Conservation (phyloP, 1,284 basidiomycete species). For the Moniliella sp. region DNA sequence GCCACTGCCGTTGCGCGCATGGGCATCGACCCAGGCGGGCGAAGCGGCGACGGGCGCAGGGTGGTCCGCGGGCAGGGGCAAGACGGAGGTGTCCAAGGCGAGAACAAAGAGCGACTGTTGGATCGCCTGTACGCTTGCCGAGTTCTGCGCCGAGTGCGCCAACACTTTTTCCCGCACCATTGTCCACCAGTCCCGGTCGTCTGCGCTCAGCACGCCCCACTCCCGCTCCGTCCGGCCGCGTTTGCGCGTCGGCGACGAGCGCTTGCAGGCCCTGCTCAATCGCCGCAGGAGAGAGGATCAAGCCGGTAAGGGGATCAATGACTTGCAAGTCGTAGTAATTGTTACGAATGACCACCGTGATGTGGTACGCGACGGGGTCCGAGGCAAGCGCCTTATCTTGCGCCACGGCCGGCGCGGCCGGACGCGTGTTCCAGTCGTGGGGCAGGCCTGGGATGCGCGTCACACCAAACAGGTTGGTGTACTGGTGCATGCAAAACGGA, state of each 20-base stretch:
- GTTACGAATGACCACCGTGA: conserved; percentile 56
- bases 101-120: conserved; percentile 61
- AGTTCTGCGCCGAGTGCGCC: too few relatives aligned
- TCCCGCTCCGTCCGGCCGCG: conserved; percentile 38
- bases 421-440: conserved; percentile 34
- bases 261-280: conserved; percentile 50
- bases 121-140: too few relatives aligned
- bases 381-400: conserved; percentile 41
- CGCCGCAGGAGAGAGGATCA: conserved; percentile 34
- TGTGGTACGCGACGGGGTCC: too few relatives aligned
- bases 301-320: conserved; percentile 14
- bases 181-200: conserved; percentile 68
- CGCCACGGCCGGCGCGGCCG: too few relatives aligned
- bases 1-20: conserved; percentile 55
- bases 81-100: conserved; percentile 39
- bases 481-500: conserved; percentile 43
- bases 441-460: conserved; percentile 34
- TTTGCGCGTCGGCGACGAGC: conserved; percentile 50
- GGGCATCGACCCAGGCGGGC: conserved; percentile 49
- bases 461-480: conserved; percentile 36
- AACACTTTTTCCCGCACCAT: too few relatives aligned
- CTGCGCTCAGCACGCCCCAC: conserved; percentile 58
- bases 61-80: conserved; percentile 27
- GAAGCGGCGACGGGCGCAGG: conserved; percentile 39
- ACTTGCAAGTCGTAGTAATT: conserved; percentile 62